Evolutionary conservation across 1,139 yeast genomes (phyloP).

Genomic region (Magnusiomyces starmeri): DNA sequence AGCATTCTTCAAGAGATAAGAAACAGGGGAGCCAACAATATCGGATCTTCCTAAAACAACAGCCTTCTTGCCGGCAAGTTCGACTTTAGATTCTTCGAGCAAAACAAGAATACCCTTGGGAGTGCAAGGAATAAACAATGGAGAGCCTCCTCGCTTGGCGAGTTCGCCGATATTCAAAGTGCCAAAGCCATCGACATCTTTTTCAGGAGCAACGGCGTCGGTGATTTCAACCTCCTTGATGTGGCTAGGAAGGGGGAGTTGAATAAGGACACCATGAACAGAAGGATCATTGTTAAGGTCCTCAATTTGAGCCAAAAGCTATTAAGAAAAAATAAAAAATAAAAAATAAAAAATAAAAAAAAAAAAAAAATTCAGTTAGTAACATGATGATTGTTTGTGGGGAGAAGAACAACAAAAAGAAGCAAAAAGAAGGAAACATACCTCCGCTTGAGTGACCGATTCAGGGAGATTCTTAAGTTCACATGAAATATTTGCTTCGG

Average conservation of each 20-base stretch:
- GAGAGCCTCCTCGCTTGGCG: constrained; percentile 81
- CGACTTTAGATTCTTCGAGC: constrained; percentile 54
- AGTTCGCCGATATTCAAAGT: constrained; percentile 87
- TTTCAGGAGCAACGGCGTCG: constrained; percentile 62
- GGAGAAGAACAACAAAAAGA: neutral
- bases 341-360: neutral
- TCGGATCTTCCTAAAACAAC: constrained; percentile 95
- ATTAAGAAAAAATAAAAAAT: constrained; percentile 18
- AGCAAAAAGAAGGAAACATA: constrained; percentile 11
- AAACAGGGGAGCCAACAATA: constrained; percentile 92
- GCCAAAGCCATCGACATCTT: constrained; percentile 97
- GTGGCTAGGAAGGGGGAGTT: constrained; percentile 81
- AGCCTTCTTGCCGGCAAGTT: constrained; percentile 70
- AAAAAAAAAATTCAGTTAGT: constrained; percentile 2
- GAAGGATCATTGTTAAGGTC: constrained; percentile 56
- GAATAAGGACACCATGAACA: constrained; percentile 87
- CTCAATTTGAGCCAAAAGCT: constrained; percentile 52
- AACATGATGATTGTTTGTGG: neutral
- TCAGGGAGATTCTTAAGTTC: constrained; percentile 62
- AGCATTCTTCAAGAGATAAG: constrained; percentile 67
- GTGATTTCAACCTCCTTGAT: constrained; percentile 75
- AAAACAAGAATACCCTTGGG: constrained; percentile 90
- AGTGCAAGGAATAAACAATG: constrained; percentile 87
- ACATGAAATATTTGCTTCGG: constrained; percentile 70
- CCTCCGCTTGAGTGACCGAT: constrained; percentile 34